Conservation (phyloP, 164 flowering plant genomes). For the Litsea cubeba region DNA sequence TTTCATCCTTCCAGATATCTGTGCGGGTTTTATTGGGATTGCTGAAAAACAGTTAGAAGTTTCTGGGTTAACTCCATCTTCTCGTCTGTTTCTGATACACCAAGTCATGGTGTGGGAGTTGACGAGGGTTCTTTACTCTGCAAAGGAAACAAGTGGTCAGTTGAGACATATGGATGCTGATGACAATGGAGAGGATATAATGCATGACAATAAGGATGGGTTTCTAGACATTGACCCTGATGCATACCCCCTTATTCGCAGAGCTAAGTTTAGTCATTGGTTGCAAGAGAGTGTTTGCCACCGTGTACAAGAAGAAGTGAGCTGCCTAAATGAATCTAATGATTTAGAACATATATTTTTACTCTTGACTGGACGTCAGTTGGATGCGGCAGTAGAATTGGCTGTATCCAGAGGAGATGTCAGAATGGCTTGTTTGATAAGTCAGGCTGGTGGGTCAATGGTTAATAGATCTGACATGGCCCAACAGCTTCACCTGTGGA, state of each 20-base stretch:
- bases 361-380: conserved; percentile 79
- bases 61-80: conserved; percentile 51
- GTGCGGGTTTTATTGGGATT: conserved; percentile 61
- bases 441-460: conserved; percentile 92
- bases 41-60: conserved; percentile 76
- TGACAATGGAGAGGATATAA: conserved; percentile 66
- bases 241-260: conserved; percentile 79
- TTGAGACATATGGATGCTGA: conserved; percentile 44
- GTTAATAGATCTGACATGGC: conserved; percentile 68
- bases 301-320: conserved; percentile 77
- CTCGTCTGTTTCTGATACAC: conserved; percentile 63
- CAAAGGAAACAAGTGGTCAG: conserved; percentile 34
- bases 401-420: conserved; percentile 90
- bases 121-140: conserved; percentile 86
- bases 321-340: conserved; percentile 56
- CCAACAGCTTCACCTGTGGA: conserved; percentile 80
- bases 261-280: conserved; percentile 95
- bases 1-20: conserved; percentile 63
- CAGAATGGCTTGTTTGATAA: conserved; percentile 83
- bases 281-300: conserved; percentile 91
- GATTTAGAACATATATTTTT: conserved; percentile 67
- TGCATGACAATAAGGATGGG: conserved; percentile 63
- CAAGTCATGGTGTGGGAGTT: conserved; percentile 94
- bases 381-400: conserved; percentile 81
- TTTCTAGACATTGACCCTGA: conserved; percentile 56